Evolutionary conservation across 495 filamentous ascomycete genomes (phyloP).

Genomic region (Podospora sp.): DNA sequence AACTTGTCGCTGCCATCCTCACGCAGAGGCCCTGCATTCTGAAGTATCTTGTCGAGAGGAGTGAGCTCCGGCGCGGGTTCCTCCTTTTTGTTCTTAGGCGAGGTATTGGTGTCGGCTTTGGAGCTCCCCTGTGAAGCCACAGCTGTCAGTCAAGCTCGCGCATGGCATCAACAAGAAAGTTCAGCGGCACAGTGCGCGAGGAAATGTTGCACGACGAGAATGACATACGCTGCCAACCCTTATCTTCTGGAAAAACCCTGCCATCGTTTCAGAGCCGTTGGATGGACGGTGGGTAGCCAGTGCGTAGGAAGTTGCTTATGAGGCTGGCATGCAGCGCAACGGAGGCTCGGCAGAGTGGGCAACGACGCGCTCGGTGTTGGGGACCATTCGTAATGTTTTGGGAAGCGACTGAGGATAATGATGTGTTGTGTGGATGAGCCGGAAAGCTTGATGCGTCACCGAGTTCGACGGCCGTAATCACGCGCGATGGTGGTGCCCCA

Average conservation of each 20-base stretch:
- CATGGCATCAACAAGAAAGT: neutral
- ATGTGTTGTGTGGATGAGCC: neutral
- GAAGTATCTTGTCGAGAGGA: conserved; percentile 80
- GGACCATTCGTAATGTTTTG: conserved; percentile 15
- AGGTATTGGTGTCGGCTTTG: conserved; percentile 43
- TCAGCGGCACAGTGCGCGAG: neutral
- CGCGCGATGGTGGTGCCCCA: neutral
- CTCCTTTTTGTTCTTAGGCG: conserved; percentile 66
- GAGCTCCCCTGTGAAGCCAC: conserved; percentile 34
- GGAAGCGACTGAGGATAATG: neutral
- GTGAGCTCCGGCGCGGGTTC: conserved; percentile 67
- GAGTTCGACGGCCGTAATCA: neutral
- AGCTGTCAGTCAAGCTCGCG: neutral
- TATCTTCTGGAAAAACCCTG: conserved; percentile 50
- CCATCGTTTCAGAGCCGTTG: conserved; percentile 34
- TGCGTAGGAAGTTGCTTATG: conserved; percentile 7
- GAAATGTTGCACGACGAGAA: neutral
- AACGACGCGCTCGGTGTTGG: conserved; percentile 9
- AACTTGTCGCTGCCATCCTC: conserved; percentile 96
- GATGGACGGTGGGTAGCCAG: neutral
- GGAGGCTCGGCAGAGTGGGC: conserved; percentile 15
- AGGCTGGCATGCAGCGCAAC: conserved; percentile 18
- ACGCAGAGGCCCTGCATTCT: conserved; percentile 75
- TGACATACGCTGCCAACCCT: conserved; percentile 38
- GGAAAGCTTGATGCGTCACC: neutral